These are phyloP conservation scores for Colletotrichum limetticola DNA, from an alignment of 2,329 filamentous ascomycete species.

Conservation along the genomic window DNA sequence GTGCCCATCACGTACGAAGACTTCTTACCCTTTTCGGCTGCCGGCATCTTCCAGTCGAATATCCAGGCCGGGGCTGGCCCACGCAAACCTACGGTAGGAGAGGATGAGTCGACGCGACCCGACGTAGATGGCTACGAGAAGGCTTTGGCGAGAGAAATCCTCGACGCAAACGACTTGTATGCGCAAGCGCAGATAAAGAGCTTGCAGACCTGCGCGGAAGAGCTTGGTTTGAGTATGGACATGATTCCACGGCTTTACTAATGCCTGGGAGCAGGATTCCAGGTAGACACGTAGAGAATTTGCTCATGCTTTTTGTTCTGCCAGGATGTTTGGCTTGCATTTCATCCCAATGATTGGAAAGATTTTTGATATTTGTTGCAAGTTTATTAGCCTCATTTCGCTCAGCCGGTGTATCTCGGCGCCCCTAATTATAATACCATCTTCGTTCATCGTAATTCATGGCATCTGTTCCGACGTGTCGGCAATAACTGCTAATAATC, in stretches of 20 bases:
- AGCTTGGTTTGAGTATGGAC: background rate
- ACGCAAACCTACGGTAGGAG: background rate
- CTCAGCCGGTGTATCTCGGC: background rate
- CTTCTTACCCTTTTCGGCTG: conserved; percentile 63
- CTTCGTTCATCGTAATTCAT: background rate
- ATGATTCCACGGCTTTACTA: background rate
- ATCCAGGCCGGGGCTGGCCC: conserved; percentile 36
- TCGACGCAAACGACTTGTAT: conserved; percentile 34
- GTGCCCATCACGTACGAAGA: conserved; percentile 64
- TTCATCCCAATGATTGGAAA: too few species aligned
- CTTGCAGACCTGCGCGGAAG: background rate
- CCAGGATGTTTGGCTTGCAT: too few species aligned
- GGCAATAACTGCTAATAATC: background rate
- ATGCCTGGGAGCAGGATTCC: too few species aligned
- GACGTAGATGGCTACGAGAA: conserved; percentile 33
- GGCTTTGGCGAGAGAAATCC: conserved; percentile 23
- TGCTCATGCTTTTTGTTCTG: background rate
- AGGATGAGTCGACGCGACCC: background rate
- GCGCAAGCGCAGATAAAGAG: conserved; percentile 2
- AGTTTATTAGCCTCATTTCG: background rate
- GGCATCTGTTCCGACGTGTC: background rate
- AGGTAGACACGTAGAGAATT: too few species aligned
- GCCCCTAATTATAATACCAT: background rate
- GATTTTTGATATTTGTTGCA: background rate
- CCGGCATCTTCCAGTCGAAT: conserved; percentile 62